A percentile compares a stretch with the other conserved stretches of the same genome.
Evolutionary conservation across 805 yeast species (phyloP).

Genomic region (Ogataea chonburiensis): DNA sequence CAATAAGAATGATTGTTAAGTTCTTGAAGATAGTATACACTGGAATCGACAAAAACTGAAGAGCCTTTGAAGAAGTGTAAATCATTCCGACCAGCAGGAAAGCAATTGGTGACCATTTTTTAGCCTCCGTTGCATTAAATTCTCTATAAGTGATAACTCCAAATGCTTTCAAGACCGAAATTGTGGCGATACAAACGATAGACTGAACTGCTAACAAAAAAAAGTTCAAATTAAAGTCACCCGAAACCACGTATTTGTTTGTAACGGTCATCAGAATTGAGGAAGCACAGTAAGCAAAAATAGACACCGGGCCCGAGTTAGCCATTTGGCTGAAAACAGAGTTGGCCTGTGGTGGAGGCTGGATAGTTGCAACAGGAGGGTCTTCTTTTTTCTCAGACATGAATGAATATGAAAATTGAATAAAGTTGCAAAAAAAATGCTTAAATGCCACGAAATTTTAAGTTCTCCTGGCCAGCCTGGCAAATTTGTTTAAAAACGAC

Average conservation of each 20-base stretch:
- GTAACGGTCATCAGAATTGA: conserved; percentile 97
- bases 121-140: conserved; percentile 82
- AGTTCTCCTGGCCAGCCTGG: conserved; percentile 14
- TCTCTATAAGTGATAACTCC: conserved; percentile 85
- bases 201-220: conserved; percentile 88
- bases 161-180: conserved; percentile 67
- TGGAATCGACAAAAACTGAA: conserved; percentile 88
- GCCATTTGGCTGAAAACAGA: conserved; percentile 31
- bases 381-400: conserved; percentile 32
- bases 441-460: conserved; percentile 8
- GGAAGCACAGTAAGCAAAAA: conserved; percentile 82
- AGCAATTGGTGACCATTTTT: conserved; percentile 95
- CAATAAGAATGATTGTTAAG: conserved; percentile 92
- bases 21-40: conserved; percentile 98
- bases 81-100: conserved; percentile 87
- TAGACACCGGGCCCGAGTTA: conserved; percentile 66
- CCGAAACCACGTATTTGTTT: conserved; percentile 89
- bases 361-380: conserved; percentile 24
- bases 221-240: conserved; percentile 77
- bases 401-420: conserved; percentile 1
- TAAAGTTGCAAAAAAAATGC: conserved; percentile 3
- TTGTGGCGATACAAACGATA: conserved; percentile 72
- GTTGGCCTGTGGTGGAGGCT: conserved; percentile 19
- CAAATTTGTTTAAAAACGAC: conserved; percentile 6
- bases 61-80: conserved; percentile 93